Conservation (phyloP, 1,139 yeast species). For the Suhomyces taliae region DNA sequence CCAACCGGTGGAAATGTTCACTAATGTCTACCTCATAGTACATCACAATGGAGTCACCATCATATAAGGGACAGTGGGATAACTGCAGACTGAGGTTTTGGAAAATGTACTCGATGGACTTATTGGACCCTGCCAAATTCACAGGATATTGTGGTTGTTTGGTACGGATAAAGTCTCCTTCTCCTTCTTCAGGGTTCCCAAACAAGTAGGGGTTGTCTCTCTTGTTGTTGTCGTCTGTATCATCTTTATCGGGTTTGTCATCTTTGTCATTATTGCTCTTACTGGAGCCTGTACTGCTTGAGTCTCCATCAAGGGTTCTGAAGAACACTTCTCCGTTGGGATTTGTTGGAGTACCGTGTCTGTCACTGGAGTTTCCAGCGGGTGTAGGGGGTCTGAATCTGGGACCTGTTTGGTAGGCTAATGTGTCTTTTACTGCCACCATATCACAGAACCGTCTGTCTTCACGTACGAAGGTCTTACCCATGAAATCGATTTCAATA, state of each 20-base stretch:
- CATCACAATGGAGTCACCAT: conserved; percentile 39
- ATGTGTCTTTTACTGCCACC: conserved; percentile 37
- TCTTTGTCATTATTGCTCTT: too few species aligned
- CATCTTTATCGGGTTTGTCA: too few species aligned
- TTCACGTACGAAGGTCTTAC: conserved; percentile 38
- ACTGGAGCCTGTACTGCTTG: too few species aligned
- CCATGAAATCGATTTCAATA: conserved; percentile 46
- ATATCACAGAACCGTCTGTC: conserved; percentile 48
- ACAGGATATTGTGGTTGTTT: background rate
- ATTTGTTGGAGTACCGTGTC: background rate
- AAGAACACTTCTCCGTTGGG: too few species aligned
- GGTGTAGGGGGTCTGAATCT: conserved; percentile 16
- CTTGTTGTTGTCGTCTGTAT: background rate
- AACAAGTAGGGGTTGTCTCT: background rate
- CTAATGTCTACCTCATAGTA: conserved; percentile 40
- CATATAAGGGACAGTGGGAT: conserved; percentile 44
- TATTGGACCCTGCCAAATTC: conserved; percentile 17
- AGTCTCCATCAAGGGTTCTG: too few species aligned
- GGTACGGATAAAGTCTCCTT: background rate
- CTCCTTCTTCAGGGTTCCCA: background rate
- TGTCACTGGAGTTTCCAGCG: background rate
- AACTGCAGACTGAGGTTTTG: conserved; percentile 27
- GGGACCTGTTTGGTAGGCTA: conserved; percentile 23
- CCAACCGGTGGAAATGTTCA: conserved; percentile 36
- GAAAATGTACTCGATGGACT: conserved; percentile 26